phyloP scores from a whole-genome alignment of 2,329 filamentous ascomycete species.

The Fusarium sp. region DNA sequence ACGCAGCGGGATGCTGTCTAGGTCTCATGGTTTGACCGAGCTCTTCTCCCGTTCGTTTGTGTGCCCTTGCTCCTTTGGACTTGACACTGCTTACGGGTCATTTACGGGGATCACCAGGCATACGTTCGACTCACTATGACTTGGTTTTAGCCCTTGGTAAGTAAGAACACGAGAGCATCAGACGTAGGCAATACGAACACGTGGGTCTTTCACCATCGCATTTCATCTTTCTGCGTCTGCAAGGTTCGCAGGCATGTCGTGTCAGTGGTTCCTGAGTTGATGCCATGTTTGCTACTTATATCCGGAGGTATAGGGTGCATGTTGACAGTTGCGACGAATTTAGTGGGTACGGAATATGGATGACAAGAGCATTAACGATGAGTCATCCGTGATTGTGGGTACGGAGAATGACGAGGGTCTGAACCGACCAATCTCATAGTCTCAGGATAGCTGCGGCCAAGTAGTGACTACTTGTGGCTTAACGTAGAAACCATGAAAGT shows the following conservation, averaged over 20 bases:
- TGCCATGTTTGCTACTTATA: not conserved
- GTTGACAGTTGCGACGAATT: not conserved
- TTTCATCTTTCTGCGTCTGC: not conserved
- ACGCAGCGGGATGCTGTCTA: not conserved
- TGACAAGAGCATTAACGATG: not conserved
- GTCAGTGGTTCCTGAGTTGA: not conserved
- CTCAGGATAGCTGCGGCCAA: rapidly evolving
- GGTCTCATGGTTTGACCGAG: not conserved
- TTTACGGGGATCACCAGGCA: rapidly evolving
- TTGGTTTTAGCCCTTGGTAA: not conserved
- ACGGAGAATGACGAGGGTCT: not conserved
- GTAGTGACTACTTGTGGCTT: not conserved
- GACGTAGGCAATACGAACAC: not conserved
- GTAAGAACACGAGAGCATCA: rapidly evolving
- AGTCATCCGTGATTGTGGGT: not conserved
- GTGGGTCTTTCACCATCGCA: not conserved
- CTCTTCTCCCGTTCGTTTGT: rapidly evolving
- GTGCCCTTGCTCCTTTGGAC: not conserved
- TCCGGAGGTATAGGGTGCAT: not conserved
- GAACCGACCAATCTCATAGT: not conserved
- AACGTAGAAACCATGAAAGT: rapidly evolving
- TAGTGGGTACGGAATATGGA: not conserved
- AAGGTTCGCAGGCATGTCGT: not conserved
- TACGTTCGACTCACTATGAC: rapidly evolving
- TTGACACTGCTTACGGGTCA: rapidly evolving